These are phyloP conservation scores for Sorghum bicolor DNA, from an alignment of 176 grass and related monocot genomes.

Conservation along the genomic window DNA sequence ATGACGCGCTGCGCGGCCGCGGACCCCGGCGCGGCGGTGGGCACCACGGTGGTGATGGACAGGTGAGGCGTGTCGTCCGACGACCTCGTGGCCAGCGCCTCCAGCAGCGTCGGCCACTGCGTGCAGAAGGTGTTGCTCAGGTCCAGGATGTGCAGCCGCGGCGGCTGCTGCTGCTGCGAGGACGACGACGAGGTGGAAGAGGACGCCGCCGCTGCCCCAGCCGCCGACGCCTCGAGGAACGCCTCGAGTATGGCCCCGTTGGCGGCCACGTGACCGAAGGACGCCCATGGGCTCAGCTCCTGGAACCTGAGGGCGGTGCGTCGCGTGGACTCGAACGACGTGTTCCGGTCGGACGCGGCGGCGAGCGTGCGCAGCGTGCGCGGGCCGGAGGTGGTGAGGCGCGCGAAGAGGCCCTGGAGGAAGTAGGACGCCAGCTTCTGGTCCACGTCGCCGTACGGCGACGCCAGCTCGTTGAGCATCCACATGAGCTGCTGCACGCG, in stretches of 20 bases:
- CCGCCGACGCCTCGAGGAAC: slow-evolving; percentile 54
- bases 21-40: slow-evolving; percentile 32
- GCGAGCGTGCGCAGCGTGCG: slow-evolving; percentile 62
- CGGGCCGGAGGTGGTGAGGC: slow-evolving; percentile 66
- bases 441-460: slow-evolving; percentile 83
- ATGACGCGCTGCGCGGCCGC: slow-evolving; percentile 63
- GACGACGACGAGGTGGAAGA: not conserved
- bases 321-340: slow-evolving; percentile 78
- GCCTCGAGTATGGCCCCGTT: slow-evolving; percentile 89
- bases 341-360: slow-evolving; percentile 59
- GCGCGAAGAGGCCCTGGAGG: slow-evolving; percentile 71
- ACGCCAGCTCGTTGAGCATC: slow-evolving; percentile 95
- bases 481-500: slow-evolving; percentile 92
- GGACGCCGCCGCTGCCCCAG: not conserved
- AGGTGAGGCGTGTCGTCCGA: slow-evolving; percentile 90
- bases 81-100: slow-evolving; percentile 77
- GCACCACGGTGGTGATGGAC: slow-evolving; percentile 77
- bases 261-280: slow-evolving; percentile 86
- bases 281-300: slow-evolving; percentile 91
- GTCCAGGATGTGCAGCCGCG: slow-evolving; percentile 86
- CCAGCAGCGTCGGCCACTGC: slow-evolving; percentile 95
- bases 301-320: slow-evolving; percentile 80
- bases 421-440: slow-evolving; percentile 94
- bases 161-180: slow-evolving; percentile 33
- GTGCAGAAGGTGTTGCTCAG: slow-evolving; percentile 95